Evolutionary conservation across 1,284 basidiomycete species (phyloP).

Genomic region (Puccinia horiana): DNA sequence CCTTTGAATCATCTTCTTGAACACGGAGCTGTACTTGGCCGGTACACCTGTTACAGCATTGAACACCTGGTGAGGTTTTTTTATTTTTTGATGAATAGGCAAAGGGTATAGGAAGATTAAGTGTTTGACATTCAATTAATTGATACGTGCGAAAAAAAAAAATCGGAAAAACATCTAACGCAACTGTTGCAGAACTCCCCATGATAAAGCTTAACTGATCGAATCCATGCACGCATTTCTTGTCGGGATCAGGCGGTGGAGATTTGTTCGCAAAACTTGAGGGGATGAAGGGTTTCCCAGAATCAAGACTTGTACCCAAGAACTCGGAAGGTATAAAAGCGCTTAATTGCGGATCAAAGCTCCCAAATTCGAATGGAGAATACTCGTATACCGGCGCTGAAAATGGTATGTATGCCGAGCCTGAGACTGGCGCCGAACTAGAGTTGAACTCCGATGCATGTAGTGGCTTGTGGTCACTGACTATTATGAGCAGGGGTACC

Average conservation of each 20-base stretch:
- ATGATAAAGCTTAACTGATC: conserved; percentile 39
- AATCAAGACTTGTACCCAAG: conserved; percentile 52
- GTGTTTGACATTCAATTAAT: no score
- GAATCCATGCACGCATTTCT: conserved; percentile 27
- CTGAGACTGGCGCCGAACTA: not conserved
- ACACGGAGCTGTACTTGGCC: not conserved
- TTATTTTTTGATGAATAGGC: not conserved
- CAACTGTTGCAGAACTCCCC: conserved; percentile 43
- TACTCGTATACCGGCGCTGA: conserved; percentile 61
- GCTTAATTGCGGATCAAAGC: conserved; percentile 59
- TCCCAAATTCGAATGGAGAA: conserved; percentile 62
- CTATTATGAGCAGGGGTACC: conserved; percentile 30
- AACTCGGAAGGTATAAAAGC: conserved; percentile 57
- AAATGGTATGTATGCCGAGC: conserved; percentile 5
- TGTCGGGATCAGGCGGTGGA: not conserved
- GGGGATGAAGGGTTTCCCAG: conserved; percentile 55
- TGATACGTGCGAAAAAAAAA: no score
- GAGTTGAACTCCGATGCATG: not conserved
- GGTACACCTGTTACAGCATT: conserved; percentile 9
- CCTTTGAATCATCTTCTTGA: not conserved
- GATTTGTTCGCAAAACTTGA: conserved; percentile 8
- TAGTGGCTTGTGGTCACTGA: conserved; percentile 21
- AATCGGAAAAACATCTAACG: no score
- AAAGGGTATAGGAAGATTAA: not conserved
- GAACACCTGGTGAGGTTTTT: conserved; percentile 7